A percentile compares a stretch with the other conserved stretches of the same genome.
Conservation (phyloP, 805 yeast species). For the Teunomyces tritomae region DNA sequence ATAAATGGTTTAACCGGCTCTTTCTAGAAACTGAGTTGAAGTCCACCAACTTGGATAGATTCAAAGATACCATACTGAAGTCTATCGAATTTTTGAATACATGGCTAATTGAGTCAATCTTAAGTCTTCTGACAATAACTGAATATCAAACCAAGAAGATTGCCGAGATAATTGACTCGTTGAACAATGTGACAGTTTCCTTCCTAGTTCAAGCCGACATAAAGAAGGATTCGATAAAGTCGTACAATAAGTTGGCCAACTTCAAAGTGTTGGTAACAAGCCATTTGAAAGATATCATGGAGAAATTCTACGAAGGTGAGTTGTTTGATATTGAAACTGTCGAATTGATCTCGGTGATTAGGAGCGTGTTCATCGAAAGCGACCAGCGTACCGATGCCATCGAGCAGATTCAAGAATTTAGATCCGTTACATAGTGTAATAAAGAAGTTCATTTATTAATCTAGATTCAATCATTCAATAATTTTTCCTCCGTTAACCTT, state of each 20-base stretch:
- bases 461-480: slow-evolving; percentile 24
- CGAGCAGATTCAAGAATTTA: slow-evolving; percentile 44
- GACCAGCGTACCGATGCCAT: slow-evolving; percentile 43
- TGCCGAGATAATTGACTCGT: slow-evolving; percentile 21
- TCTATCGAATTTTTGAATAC: slow-evolving; percentile 28
- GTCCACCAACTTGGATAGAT: slow-evolving; percentile 25
- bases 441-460: background rate
- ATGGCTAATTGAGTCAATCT: slow-evolving; percentile 25
- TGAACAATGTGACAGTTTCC: slow-evolving; percentile 21
- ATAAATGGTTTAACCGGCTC: slow-evolving; percentile 21
- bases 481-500: slow-evolving; percentile 65
- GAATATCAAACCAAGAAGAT: slow-evolving; percentile 34
- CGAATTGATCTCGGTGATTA: slow-evolving; percentile 42
- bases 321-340: slow-evolving; percentile 47
- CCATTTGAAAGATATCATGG: slow-evolving; percentile 47
- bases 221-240: slow-evolving; percentile 17
- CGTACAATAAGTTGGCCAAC: slow-evolving; percentile 29
- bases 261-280: slow-evolving; percentile 30
- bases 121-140: slow-evolving; percentile 29
- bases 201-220: slow-evolving; percentile 15
- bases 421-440: slow-evolving; percentile 15
- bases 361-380: slow-evolving; percentile 44
- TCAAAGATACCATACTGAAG: slow-evolving; percentile 23
- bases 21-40: slow-evolving; percentile 19
- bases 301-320: slow-evolving; percentile 50